Conservation (phyloP, 2,329 filamentous ascomycete genomes). For the Madurella mycetomatis region DNA sequence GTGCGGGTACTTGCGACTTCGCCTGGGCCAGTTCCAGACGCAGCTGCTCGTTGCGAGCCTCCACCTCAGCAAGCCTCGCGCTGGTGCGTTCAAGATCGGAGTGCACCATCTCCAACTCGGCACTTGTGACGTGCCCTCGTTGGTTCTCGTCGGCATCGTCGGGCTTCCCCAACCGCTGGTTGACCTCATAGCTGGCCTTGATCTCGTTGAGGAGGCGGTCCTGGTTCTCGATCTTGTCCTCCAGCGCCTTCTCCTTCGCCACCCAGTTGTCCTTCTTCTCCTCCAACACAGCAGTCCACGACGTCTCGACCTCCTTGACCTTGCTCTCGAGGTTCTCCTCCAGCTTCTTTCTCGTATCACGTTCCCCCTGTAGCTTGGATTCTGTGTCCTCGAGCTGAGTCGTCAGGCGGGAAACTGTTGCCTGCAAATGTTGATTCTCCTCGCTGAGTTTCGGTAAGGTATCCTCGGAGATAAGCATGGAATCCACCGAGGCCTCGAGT, state of each 20-base stretch:
- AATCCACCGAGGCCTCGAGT: slow-evolving; percentile 93
- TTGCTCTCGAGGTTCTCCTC: slow-evolving; percentile 73
- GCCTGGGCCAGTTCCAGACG: slow-evolving; percentile 86
- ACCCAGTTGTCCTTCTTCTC: slow-evolving; percentile 98
- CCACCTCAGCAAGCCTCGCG: slow-evolving; percentile 79
- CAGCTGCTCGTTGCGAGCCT: slow-evolving; percentile 90
- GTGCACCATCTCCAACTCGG: slow-evolving; percentile 89
- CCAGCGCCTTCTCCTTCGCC: slow-evolving; percentile 79
- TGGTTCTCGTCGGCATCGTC: slow-evolving; percentile 48
- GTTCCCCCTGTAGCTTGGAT: slow-evolving; percentile 72
- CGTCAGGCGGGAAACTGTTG: slow-evolving; percentile 69
- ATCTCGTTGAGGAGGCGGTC: slow-evolving; percentile 89
- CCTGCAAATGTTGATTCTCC: slow-evolving; percentile 85
- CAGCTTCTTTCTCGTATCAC: slow-evolving; percentile 64
- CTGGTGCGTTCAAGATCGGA: slow-evolving; percentile 89
- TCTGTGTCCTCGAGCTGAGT: slow-evolving; percentile 80
- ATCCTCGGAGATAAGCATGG: slow-evolving; percentile 86
- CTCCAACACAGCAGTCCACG: slow-evolving; percentile 82
- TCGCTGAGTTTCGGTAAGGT: slow-evolving; percentile 83
- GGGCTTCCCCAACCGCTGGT: slow-evolving; percentile 75
- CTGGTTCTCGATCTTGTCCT: slow-evolving; percentile 92
- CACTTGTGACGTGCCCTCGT: slow-evolving; percentile 68
- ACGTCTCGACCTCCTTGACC: slow-evolving; percentile 84
- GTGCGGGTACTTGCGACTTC: slow-evolving; percentile 65
- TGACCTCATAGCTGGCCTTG: slow-evolving; percentile 96